Base-by-base conservation (phyloP, 1,284 basidiomycete genomes). In the Meira nashicola region DNA sequence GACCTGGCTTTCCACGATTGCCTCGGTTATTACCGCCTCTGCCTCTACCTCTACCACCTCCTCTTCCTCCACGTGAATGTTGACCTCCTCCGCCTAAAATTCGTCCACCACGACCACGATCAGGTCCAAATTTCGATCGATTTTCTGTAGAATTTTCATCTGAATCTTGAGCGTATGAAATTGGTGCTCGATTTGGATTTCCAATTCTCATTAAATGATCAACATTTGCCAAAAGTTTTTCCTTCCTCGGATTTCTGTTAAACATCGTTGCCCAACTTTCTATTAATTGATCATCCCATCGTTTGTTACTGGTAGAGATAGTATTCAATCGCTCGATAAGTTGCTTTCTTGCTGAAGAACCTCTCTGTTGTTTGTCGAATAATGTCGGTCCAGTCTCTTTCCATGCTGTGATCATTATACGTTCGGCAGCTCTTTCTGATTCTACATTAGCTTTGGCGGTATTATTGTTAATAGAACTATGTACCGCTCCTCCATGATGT, bases 241-340 rank as follows among this genome's bases (percentile, higher is more conserved):
- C 68, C 38, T 67, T 68, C n/a, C 48, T 49, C 8, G 68, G 68
- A 54, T 70, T 72, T 33, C 68, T 57, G 38, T 69, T 64, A 37
- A 72, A 62, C 68, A 70, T 70, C 9, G 63, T 60, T 7, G 61
- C 70, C 70, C 70, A 72, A 25, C 68, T 68, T 53, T 72, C 70
- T 55, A 72, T 59, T 47, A 72, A 54, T 21, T 59, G 62, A 28
- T 70, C 68, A 38, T 64, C 65, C 66, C 60, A 70, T 28, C 28
- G 33, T 46, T 46, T 43, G 6, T 64, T 62, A 7, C 55, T 63
- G 15, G 49, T 23, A 5, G 15, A 50, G n/a, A 58, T 9, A n/a
- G 41, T 28, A 12, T 25, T 50, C 19, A 63, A 47, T 39, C 59
- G 38, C 33, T 51, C 43, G 33, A 54, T 59, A 38, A 70, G 53